phyloP scores from a whole-genome alignment of 805 yeast genomes.

The Torulaspora delbrueckii region DNA sequence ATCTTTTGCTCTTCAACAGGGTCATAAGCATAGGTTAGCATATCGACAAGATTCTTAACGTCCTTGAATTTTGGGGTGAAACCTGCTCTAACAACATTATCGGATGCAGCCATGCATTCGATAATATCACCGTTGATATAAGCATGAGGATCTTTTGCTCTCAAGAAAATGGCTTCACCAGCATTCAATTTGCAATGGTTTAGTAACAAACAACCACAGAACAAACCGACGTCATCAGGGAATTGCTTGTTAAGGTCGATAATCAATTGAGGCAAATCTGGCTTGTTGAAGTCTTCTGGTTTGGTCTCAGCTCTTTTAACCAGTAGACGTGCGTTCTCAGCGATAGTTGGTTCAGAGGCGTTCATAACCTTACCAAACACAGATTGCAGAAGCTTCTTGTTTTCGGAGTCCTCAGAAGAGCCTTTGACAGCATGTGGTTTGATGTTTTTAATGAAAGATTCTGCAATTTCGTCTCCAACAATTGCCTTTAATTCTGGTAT shows the following conservation, averaged over 20 bases:
- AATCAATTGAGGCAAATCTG: slow-evolving; percentile 64
- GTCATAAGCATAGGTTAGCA: slow-evolving; percentile 86
- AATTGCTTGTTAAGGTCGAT: slow-evolving; percentile 79
- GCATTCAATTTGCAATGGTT: slow-evolving; percentile 77
- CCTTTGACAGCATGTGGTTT: slow-evolving; percentile 42
- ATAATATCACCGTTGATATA: slow-evolving; percentile 95
- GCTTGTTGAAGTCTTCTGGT: slow-evolving; percentile 51
- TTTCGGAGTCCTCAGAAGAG: slow-evolving; percentile 48
- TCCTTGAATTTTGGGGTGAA: slow-evolving; percentile 99
- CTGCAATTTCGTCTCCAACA: slow-evolving; percentile 59
- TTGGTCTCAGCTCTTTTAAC: slow-evolving; percentile 57
- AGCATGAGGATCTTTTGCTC: slow-evolving; percentile 98
- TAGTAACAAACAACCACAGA: slow-evolving; percentile 89
- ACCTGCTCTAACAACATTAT: slow-evolving; percentile 97
- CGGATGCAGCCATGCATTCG: slow-evolving; percentile 99
- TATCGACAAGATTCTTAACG: slow-evolving; percentile 78
- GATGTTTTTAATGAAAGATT: slow-evolving; percentile 49
- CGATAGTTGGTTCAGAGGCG: slow-evolving; percentile 57
- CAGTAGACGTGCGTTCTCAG: slow-evolving; percentile 54
- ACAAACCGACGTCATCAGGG: slow-evolving; percentile 89
- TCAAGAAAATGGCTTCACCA: slow-evolving; percentile 95
- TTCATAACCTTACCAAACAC: slow-evolving; percentile 84
- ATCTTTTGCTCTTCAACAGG: slow-evolving; percentile 92
- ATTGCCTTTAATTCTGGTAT: slow-evolving; percentile 74
- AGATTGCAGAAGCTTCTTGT: slow-evolving; percentile 62